Evolutionary conservation across 805 yeast species (phyloP).

Genomic region (Cephaloascus fragrans): DNA sequence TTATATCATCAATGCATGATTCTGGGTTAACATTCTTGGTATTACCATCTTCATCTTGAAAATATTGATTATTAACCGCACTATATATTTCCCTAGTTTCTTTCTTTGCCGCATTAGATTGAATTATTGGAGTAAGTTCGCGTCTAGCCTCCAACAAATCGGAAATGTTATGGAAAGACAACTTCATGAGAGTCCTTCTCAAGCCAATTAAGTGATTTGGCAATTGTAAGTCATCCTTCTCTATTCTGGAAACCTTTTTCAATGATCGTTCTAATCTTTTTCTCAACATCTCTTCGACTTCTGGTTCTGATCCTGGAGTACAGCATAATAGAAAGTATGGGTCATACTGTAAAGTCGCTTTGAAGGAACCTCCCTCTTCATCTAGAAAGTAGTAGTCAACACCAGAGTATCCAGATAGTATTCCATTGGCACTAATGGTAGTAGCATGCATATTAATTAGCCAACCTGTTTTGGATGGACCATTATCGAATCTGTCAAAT

Average conservation of each 20-base stretch:
- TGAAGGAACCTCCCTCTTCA: conserved; percentile 94
- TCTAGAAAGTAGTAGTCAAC: conserved; percentile 92
- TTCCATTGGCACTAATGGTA: conserved; percentile 48
- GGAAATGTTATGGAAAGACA: conserved; percentile 63
- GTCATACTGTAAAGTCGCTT: conserved; percentile 70
- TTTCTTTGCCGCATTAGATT: conserved; percentile 51
- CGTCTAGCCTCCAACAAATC: conserved; percentile 74
- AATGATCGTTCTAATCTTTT: conserved; percentile 55
- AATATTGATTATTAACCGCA: conserved; percentile 35
- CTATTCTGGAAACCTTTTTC: conserved; percentile 43
- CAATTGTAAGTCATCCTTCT: conserved; percentile 71
- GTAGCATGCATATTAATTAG: conserved; percentile 90
- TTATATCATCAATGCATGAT: conserved; percentile 63
- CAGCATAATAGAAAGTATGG: conserved; percentile 80
- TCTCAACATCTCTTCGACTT: conserved; percentile 77
- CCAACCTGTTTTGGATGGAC: conserved; percentile 80
- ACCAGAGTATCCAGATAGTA: conserved; percentile 66
- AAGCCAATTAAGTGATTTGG: conserved; percentile 85
- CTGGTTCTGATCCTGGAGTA: conserved; percentile 51
- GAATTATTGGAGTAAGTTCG: conserved; percentile 56
- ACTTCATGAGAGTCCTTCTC: conserved; percentile 49
- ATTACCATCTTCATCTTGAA: conserved; percentile 13
- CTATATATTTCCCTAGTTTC: conserved; percentile 62
- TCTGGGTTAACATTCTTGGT: conserved; percentile 39
- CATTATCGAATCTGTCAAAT: conserved; percentile 66